Evolutionary conservation across 768 basidiomycete genomes (phyloP), one percentile per base, ranked within the genome.

Genomic region (Rhizopogon salebrosus): DNA sequence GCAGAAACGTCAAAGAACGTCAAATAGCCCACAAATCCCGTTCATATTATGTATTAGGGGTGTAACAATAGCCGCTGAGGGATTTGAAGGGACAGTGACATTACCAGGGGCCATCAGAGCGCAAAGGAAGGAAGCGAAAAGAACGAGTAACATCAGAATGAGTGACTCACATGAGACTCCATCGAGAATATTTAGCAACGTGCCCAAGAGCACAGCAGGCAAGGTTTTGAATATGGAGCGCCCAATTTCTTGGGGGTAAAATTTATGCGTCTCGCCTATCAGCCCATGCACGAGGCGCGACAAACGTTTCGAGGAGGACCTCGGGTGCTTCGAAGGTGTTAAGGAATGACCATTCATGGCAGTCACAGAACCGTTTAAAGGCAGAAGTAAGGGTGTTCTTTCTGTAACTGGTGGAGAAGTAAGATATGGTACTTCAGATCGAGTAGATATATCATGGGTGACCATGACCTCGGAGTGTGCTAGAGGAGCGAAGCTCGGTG

Each of bases 131-230:
- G 39, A 41, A 24, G 22, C 6, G 43, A 43, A 24, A 40, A 18
- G 40, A n/a, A n/a, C n/a, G n/a, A n/a, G 42, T 9, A 41, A 42
- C 36, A 24, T 34, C 41, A 42, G 41, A 54, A 35, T 14, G 24
- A 43, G 51, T 53, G 22, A 77, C 87, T 67, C 64, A 88, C 87
- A 98, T 40, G 89, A 92, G 49, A 99, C 84, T 9, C 94, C 97
- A 64, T 99, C 95, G 31, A 99, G 75, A 40, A 98, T 80, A 61
- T 98, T 98, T 53, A 98, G 72, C 35, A 98, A 67, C 58, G 82
- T 79, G 6, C 94, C 95, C 22, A 97, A 74, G 14, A 93, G 64
- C 3, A 95, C 92, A 0, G 92, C 89, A 1, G 95, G 94, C n/a
- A 95, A 60, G 0, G 83, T 75, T 45, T 64, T 69, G 4, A 79